Base-by-base conservation (phyloP, 2,329 filamentous ascomycete genomes). In the Pestalotiopsis sp. region DNA sequence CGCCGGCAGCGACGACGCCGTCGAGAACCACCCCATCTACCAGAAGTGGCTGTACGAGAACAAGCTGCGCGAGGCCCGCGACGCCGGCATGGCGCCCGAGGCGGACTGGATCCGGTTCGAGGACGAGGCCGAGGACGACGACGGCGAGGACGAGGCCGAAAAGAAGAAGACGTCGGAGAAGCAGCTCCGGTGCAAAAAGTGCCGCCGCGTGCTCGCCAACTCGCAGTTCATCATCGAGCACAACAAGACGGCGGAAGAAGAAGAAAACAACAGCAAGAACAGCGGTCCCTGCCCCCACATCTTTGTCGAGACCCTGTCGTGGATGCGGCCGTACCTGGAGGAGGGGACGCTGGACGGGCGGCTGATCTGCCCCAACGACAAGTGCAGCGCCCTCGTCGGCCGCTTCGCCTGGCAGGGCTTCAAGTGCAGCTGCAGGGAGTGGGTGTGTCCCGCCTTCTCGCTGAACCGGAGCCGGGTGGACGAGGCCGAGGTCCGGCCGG, bases 321-420 rank as follows among this genome's bases (percentile, higher is more conserved):
- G 96, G 96, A 99, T 99, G 96, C 90, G 93, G 6, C 84, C 90
- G 1, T 91, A 91, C 75, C 88, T 99, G 3, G 92, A 95, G 74
- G 88, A 92, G 75, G 94, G 93, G 36, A 89, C 91, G 70, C 85
- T 98, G 27, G 93, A 95, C 70, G 96, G 96, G 27, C 90, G 95
- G 11, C 85, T 99, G 39, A 88, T 90, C 69, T 99, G 96, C 76
- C 95, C 96, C 11, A 92, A 91, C 73, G 69, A 78, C 9, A 92
- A 91, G 76, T 99, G 96, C 80, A 89, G 88, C 61, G 90, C 93
- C 56, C 94, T 93, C 66, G 89, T 98, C 62, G 96, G 96, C 52
- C 93, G 96, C 75, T 99, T 98, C 77, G 93, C 95, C 66, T 99
- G 96, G 96, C 94, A 97, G 79, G 96, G 96, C 14, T 92, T 98